Conservation (phyloP, 2,329 filamentous ascomycete genomes). For the Aureobasidium pullulans region DNA sequence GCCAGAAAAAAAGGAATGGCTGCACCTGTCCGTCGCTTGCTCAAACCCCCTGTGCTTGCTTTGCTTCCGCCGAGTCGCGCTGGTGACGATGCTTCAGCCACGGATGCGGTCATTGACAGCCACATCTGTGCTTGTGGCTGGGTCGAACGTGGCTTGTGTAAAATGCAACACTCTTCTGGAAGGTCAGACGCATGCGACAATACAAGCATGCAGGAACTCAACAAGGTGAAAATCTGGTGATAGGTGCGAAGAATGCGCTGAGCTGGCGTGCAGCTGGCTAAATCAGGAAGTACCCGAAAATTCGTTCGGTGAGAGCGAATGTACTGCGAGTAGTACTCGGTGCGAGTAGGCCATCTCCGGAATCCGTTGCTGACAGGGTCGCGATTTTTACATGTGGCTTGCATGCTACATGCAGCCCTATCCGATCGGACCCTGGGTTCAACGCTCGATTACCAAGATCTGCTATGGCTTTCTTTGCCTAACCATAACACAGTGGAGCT, state of each 20-base stretch:
- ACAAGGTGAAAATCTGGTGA: not conserved
- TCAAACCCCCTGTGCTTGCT: slow-evolving; percentile 3
- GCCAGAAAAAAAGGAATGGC: not conserved
- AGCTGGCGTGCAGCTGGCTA: slow-evolving; percentile 6
- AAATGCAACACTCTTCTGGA: not conserved
- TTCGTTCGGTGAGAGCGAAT: slow-evolving; percentile 1
- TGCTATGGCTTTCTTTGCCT: slow-evolving; percentile 1
- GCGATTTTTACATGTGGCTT: not conserved
- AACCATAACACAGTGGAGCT: not conserved
- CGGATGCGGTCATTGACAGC: not conserved
- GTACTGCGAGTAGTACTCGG: not conserved
- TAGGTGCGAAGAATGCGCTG: not conserved
- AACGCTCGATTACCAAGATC: slow-evolving; percentile 9
- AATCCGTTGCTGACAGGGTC: slow-evolving; percentile 1
- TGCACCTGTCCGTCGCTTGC: not conserved
- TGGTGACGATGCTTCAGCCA: slow-evolving; percentile 4
- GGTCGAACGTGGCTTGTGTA: not conserved
- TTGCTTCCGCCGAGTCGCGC: not conserved
- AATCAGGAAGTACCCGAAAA: not conserved
- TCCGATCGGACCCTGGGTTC: not conserved
- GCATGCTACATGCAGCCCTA: slow-evolving; percentile 9
- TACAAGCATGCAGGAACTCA: slow-evolving; percentile 2
- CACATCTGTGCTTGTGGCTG: not conserved
- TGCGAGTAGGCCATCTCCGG: slow-evolving; percentile 3
- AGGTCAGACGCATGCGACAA: not conserved